Evolutionary conservation across 2,329 filamentous ascomycete species (phyloP), one percentile per base, ranked within the genome.

Genomic region (Cryphonectria nitschkei): DNA sequence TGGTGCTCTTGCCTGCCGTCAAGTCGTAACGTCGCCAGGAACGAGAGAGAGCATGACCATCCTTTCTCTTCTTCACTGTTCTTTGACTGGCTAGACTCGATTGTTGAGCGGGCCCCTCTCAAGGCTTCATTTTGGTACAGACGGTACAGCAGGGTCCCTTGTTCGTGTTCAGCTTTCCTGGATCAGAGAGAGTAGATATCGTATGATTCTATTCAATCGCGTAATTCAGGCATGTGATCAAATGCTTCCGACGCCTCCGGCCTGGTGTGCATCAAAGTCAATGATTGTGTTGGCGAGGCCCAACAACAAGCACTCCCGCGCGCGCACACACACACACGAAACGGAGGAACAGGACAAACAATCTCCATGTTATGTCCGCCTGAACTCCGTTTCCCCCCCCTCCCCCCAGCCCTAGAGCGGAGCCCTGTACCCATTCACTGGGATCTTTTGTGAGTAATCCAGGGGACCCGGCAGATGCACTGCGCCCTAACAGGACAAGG

Each of bases 401-500:
- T 26, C 26, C 41, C 13, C 7, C 46, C 46, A 50, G 8, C 46
- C 46, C 46, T 50, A 22, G 7, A n/a, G 46, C 46, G 46, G 46
- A 50, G 46, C 46, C 46, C 46, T 50, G 46, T n/a, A 50, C 9
- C 46, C 46, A 50, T 58, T 14, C 54, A 32, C 54, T 14, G 54
- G 46, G 26, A 58, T 58, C 29, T 58, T 58, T 58, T 58, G 54
- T 32, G 54, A 58, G 54, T 58, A 58, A 58, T 32, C 37, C 70
- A 29, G 46, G 67, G 46, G 26, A 7, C 52, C 52, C 39, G 34
- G 65, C 52, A 58, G 65, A 41, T 62, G 63, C 66, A 58, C 56
- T n/a, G 43, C 66, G 66, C 56, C 60, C 68, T 67, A 68, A 65
- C 68, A 41, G 65, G 56, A 70, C 68, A 72, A 70, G 71, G 71